These are phyloP conservation scores for Eutrema salsugineum DNA, from an alignment of 441 rosid genomes.

Conservation along the genomic window DNA sequence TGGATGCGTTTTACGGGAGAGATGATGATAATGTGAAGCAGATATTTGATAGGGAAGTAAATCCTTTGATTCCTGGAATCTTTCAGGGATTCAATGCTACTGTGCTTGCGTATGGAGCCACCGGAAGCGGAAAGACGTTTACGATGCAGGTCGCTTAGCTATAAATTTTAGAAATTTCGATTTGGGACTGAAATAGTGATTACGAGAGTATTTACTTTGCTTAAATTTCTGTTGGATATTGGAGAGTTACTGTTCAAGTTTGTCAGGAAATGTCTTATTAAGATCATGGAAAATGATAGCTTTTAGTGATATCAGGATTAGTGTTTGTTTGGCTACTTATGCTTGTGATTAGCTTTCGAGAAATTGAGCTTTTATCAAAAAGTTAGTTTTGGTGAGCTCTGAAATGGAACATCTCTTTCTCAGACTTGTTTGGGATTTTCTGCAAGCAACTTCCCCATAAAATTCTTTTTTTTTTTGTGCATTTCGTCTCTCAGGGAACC, in stretches of 20 bases:
- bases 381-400: neutral
- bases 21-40: constrained; percentile 55
- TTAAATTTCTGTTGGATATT: neutral
- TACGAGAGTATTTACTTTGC: neutral
- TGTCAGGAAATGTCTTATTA: neutral
- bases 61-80: constrained; percentile 55
- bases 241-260: neutral
- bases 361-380: neutral
- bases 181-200: neutral
- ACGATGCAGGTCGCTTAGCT: constrained; percentile 74
- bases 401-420: neutral
- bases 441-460: neutral
- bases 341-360: neutral
- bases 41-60: constrained; percentile 73
- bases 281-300: neutral
- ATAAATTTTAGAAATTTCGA: neutral
- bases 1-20: constrained; percentile 81
- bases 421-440: neutral
- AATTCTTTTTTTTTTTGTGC: neutral
- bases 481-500: constrained; percentile 58
- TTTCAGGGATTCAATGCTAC: constrained; percentile 76
- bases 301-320: neutral
- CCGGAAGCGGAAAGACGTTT: constrained; percentile 96
- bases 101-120: constrained; percentile 89
- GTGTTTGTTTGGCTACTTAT: neutral